Percentiles rank a stretch among this genome's conserved stretches.
phyloP scores from a whole-genome alignment of 768 basidiomycete species.

The Pisolithus marmoratus region DNA sequence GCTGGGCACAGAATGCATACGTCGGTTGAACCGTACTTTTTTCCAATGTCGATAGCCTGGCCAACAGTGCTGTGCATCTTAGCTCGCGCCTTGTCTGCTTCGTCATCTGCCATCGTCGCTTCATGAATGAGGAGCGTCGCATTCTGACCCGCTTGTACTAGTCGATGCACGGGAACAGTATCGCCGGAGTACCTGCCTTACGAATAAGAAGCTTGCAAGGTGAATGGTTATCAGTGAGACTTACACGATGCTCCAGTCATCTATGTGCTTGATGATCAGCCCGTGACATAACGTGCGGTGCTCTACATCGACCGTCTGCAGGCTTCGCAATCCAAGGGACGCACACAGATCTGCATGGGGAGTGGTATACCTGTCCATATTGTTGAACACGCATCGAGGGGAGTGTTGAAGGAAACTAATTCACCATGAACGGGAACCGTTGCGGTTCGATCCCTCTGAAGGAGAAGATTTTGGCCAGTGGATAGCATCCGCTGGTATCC shows the following conservation, averaged over 20 bases:
- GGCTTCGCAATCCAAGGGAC: conserved; percentile 50
- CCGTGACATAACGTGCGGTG: conserved; percentile 77
- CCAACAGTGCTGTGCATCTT: conserved; percentile 91
- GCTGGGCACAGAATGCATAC: background rate
- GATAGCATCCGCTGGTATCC: conserved; percentile 50
- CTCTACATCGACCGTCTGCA: conserved; percentile 65
- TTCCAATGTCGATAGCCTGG: conserved; percentile 78
- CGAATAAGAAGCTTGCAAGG: background rate
- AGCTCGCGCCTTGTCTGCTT: conserved; percentile 59
- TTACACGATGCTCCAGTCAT: conserved; percentile 45
- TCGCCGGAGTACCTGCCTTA: conserved; percentile 81
- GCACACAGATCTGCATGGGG: conserved; percentile 42
- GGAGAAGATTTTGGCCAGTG: conserved; percentile 40
- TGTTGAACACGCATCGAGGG: background rate
- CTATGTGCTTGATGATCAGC: conserved; percentile 54
- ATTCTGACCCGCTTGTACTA: conserved; percentile 57
- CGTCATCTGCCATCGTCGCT: conserved; percentile 85
- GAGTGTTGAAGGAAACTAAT: background rate
- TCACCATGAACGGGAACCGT: background rate
- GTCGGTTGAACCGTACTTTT: conserved; percentile 41
- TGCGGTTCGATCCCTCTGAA: conserved; percentile 11
- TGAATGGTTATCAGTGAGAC: conserved; percentile 11
- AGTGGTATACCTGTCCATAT: conserved; percentile 34
- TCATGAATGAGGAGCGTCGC: conserved; percentile 91
- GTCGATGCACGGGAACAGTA: conserved; percentile 67